Conservation (phyloP, 441 rosid genomes). For the Breynia disticha region DNA sequence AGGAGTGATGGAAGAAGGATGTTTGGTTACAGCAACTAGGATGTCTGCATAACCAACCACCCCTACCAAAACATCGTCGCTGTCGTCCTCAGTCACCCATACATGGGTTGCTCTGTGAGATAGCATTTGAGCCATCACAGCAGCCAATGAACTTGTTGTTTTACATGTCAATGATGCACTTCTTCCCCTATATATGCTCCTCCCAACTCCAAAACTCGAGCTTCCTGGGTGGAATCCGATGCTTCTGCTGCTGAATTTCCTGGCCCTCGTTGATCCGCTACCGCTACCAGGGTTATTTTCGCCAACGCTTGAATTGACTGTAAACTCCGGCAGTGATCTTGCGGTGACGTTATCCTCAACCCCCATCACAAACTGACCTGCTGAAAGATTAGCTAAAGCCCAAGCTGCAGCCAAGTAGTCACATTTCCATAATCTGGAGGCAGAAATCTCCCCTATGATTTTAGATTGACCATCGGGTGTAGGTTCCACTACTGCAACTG, state of each 20-base stretch:
- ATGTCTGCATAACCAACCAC: conserved; percentile 80
- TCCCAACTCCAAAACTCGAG: conserved; percentile 41
- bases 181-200: conserved; percentile 92
- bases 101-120: conserved; percentile 90
- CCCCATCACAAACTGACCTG: conserved; percentile 93
- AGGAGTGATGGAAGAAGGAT: conserved; percentile 29
- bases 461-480: conserved; percentile 40
- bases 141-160: conserved; percentile 73
- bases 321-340: conserved; percentile 45
- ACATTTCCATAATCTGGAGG: conserved; percentile 87
- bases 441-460: conserved; percentile 87
- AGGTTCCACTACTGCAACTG: conserved; percentile 66
- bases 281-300: conserved; percentile 19
- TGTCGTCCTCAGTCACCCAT: conserved; percentile 80
- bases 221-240: conserved; percentile 66
- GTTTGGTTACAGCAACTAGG: conserved; percentile 66
- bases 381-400: conserved; percentile 79
- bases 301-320: conserved; percentile 31
- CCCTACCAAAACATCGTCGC: conserved; percentile 74
- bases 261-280: conserved; percentile 37
- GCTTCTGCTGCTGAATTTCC: conserved; percentile 73
- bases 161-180: conserved; percentile 85
- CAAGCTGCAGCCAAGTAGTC: conserved; percentile 87
- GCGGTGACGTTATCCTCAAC: conserved; percentile 63
- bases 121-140: conserved; percentile 96